Evolutionary conservation across 2,329 filamentous ascomycete species (phyloP), one percentile per base, ranked within the genome.

Genomic region (Colletotrichum spinosum): DNA sequence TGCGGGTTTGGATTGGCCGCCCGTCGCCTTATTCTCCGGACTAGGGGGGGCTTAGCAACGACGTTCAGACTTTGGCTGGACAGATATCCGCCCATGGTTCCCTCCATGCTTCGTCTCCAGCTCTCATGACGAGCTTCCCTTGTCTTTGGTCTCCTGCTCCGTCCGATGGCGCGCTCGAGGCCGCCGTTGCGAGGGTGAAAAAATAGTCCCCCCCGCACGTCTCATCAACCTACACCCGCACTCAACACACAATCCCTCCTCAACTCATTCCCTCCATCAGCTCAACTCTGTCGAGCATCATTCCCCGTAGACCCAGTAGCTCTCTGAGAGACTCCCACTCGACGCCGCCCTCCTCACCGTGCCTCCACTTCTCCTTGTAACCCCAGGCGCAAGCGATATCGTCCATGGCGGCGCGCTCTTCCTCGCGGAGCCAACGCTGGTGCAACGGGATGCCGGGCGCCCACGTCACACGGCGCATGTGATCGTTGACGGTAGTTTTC

Each of bases 391-490:
- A 88, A 1, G 94, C 94, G 62, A 99, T 88, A 73, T 87, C 89
- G 80, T 99, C 96, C 69, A 97, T 82, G 1, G 94, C 93, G 4
- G 90, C 92, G 33, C 96, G 85, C 82, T 99, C 94, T 69, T 97
- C 94, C 76, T 98, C 96, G 39, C 93, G 85, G 58, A 97, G 77
- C 92, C 94, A 98, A 12, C 96, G 87, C 72, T 93, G 86, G 67
- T 91, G 86, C 68, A 98, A 80, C 25, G 92, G 91, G 39, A 93
- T 90, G 10, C 96, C 96, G 0, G 88, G 88, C 8, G 91, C 85
- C 96, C 96, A 99, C 2, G 93, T 94, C 6, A 98, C 93, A 17
- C 96, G 88, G 72, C 91, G 90, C 92, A 97, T 97, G 78, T 98
- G 94, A 76, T 98, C 94, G 78, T 97, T 97, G 66, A 90, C 85